A percentile compares a stretch with the other conserved stretches of the same genome.
These are phyloP conservation scores for Trebouxiophyceae sp. DNA, from an alignment of 163 green algal species.

Conservation along the genomic window DNA sequence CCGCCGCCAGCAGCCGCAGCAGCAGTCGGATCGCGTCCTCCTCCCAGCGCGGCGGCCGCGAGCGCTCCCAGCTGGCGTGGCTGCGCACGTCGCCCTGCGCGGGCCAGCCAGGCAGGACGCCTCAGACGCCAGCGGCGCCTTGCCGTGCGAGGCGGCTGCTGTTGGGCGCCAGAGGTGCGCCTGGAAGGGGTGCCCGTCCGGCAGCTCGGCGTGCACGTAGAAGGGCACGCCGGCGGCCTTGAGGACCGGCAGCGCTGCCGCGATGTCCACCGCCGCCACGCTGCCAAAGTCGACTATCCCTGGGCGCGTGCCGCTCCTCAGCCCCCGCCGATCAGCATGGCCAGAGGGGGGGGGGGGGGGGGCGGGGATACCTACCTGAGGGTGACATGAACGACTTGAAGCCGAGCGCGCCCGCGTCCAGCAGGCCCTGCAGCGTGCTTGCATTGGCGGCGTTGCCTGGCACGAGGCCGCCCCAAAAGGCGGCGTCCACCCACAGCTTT, in stretches of 20 bases:
- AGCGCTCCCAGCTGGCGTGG: constrained; percentile 60
- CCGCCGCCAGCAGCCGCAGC: constrained; percentile 44
- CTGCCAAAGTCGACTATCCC: constrained; percentile 88
- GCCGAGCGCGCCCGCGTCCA: constrained; percentile 70
- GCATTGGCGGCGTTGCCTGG: constrained; percentile 69
- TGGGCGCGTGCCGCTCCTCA: constrained; percentile 2
- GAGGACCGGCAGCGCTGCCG: constrained; percentile 68
- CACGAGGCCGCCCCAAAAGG: constrained; percentile 81
- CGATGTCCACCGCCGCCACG: constrained; percentile 52
- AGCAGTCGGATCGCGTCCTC: constrained; percentile 61
- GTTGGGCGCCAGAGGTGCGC: no score
- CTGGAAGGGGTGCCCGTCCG: constrained; percentile 14
- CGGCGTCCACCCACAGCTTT: constrained; percentile 64
- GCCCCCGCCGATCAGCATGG: not conserved
- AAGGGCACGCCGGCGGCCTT: constrained; percentile 55
- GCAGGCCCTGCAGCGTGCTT: constrained; percentile 50
- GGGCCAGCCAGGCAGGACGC: no score
- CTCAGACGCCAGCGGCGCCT: not conserved
- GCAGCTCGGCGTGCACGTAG: constrained; percentile 84
- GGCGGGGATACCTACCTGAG: constrained; percentile 20
- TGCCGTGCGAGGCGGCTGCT: not conserved
- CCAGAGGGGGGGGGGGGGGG: not conserved
- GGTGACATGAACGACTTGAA: constrained; percentile 95
- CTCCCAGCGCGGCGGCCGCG: constrained; percentile 70
- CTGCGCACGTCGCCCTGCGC: constrained; percentile 17